phyloP scores from a whole-genome alignment of 2,329 filamentous ascomycete genomes.

The Fusarium sp. region DNA sequence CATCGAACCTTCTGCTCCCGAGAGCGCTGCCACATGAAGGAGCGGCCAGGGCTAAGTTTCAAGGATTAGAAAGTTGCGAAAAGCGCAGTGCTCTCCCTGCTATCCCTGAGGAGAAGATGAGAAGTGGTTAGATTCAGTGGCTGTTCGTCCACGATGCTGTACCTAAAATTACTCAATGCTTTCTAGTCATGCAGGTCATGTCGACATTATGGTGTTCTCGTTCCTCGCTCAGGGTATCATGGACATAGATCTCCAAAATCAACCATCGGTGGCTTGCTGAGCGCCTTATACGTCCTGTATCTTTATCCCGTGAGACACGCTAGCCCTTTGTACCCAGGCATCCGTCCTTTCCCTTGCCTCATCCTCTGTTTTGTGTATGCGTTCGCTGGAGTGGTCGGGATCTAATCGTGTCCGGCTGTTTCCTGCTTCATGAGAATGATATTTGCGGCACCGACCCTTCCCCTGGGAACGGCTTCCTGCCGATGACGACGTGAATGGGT shows the following conservation, averaged over 20 bases:
- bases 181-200: conserved; percentile 44
- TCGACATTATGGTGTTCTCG: conserved; percentile 38
- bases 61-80: not conserved
- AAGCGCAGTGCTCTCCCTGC: not conserved
- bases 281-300: conserved; percentile 12
- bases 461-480: conserved; percentile 63
- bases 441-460: conserved; percentile 44
- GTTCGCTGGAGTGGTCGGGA: not conserved
- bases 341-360: not conserved
- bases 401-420: not conserved
- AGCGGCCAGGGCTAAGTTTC: too few species aligned
- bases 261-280: conserved; percentile 19
- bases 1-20: not conserved
- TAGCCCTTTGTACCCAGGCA: not conserved
- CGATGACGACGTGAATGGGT: conserved; percentile 66
- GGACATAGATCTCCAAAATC: conserved; percentile 35
- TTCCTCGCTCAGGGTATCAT: conserved; percentile 45
- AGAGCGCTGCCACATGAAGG: not conserved
- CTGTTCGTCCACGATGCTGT: not conserved
- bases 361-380: not conserved
- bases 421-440: conserved; percentile 30
- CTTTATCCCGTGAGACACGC: conserved; percentile 1
- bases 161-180: conserved; percentile 21
- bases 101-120: not conserved
- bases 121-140: not conserved